Evolutionary conservation across 1,284 basidiomycete species (phyloP), one percentile per base, ranked within the genome.

Genomic region (Ganoderma leucocontextum): DNA sequence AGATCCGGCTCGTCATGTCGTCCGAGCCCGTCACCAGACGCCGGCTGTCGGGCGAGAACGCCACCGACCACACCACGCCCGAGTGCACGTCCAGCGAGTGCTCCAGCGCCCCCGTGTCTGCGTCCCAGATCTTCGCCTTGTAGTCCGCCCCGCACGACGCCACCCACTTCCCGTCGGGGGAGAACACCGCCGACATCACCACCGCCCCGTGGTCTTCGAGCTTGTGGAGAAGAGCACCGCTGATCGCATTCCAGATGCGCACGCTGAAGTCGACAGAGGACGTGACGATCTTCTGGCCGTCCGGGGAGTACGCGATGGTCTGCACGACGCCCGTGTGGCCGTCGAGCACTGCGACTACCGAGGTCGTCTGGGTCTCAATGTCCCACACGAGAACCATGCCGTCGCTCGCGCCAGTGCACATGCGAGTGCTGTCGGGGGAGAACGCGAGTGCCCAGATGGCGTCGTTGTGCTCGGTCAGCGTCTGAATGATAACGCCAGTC

Each of bases 11-110:
- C 5, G 73, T 74, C 57, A 71, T 67, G 69, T 78, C 77, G 59
- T 77, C 75, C 9, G 82, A 80, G 25, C 76, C 78, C 9, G 82
- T 82, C 41, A 81, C 71, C 62, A 84, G 69, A 29, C 67, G 78
- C 22, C 53, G 66, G 17, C 76, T 77, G 60, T 83, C 80, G 15
- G 76, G 77, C 4, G 80, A 80, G 67, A 82, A 83, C 25, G 67
- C 74, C 25, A 83, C 73, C 8, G 74, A 73, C 58, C 77, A 80
- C 7, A 84, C 75, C 0, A 75, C 70, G 4, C 76, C 79, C 1
- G 58, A 69, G 70, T 79, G 77, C 33, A 67, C 76, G 10, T 66
- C 57, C 44, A 77, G 72, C 49, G 69, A 72, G 49, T 53, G 70
- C 35, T 68, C 64, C 36, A 73, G 69, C 25, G 49, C 52, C 44